phyloP scores from a whole-genome alignment of 352 stramenopile genomes.

The Pythium plurisporium region DNA sequence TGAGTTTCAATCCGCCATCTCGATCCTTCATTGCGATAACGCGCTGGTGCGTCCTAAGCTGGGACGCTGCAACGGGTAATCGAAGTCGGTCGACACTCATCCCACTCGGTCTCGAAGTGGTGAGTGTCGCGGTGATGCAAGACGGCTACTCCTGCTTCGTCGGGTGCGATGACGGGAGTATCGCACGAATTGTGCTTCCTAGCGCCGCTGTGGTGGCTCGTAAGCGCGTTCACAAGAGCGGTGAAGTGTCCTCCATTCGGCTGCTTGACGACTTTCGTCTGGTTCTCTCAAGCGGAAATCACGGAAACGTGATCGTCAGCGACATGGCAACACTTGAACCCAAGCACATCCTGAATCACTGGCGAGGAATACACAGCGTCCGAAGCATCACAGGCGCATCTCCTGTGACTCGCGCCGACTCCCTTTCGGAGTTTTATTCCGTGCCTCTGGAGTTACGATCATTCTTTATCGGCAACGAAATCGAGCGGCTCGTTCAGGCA shows the following conservation, averaged over 20 bases:
- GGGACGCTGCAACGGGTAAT: slow-evolving; percentile 21
- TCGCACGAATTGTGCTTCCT: slow-evolving; percentile 37
- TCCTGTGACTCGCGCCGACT: background rate
- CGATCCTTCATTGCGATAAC: slow-evolving; percentile 35
- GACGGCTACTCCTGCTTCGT: slow-evolving; percentile 43
- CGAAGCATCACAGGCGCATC: background rate
- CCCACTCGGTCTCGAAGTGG: slow-evolving; percentile 26
- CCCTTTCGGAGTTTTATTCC: slow-evolving; percentile 18
- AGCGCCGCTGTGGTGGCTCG: slow-evolving; percentile 27
- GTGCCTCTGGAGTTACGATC: slow-evolving; percentile 26
- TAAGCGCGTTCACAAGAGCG: slow-evolving; percentile 21
- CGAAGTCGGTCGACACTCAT: slow-evolving; percentile 21
- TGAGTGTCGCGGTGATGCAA: slow-evolving; percentile 28
- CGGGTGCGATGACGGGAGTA: slow-evolving; percentile 31
- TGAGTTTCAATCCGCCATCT: slow-evolving; percentile 26
- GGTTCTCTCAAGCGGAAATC: slow-evolving; percentile 26
- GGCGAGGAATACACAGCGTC: slow-evolving; percentile 27
- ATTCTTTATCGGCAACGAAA: slow-evolving; percentile 33
- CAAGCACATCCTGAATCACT: slow-evolving; percentile 37
- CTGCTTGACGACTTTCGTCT: slow-evolving; percentile 11
- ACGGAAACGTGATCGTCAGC: slow-evolving; percentile 34
- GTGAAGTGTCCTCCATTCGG: slow-evolving; percentile 23
- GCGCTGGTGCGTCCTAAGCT: slow-evolving; percentile 26
- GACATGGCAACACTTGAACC: slow-evolving; percentile 31
- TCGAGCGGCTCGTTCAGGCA: slow-evolving; percentile 27